Evolutionary conservation across 345 rosid genomes (phyloP), one percentile per base, ranked within the genome.

Genomic region (Gossypium thurberi): DNA sequence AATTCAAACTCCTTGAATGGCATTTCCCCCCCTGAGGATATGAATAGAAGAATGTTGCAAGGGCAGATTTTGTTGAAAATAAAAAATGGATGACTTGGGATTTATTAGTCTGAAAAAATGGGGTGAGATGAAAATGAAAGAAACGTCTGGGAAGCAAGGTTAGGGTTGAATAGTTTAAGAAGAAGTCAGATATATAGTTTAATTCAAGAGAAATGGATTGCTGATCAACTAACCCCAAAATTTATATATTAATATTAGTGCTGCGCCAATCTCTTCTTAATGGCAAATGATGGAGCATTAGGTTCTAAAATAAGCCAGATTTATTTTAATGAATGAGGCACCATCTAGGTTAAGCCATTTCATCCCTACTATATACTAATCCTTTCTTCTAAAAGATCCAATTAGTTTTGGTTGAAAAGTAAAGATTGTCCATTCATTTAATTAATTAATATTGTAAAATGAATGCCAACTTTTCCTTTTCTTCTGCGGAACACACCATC

Each of bases 141-240:
- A 62, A 68, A 68, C 25, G 26, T 50, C 71, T 17, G 44, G 44
- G 59, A 50, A 68, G 44, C 71, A 68, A 67, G 71, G 21, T 7
- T 48, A 21, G 6, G 70, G 70, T 56, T 56, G 61, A 56, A 56
- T 33, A n/a, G 57, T 53, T 18, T 8, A 53, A 53, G 6, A 48
- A 48, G 15, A 4, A 50, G 40, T 33, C 40, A 33, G 40, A 33
- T 33, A 0, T 0, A 33, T 33, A 1, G 40, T 33, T 4, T 33
- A 33, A 33, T 33, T 33, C 40, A 33, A 4, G 40, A 33, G 28
- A 40, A 64, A 42, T 18, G 69, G 40, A 4, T 50, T 65, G 69
- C 33, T 43, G 50, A 11, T 58, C 10, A 65, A 11, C 47, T 44
- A 65, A 44, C 53, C 37, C 69, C 52, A 17, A 20, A 43, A 44